These are phyloP conservation scores for Paraphaeosphaeria minitans DNA, from an alignment of 2,329 filamentous ascomycete genomes.

Conservation along the genomic window DNA sequence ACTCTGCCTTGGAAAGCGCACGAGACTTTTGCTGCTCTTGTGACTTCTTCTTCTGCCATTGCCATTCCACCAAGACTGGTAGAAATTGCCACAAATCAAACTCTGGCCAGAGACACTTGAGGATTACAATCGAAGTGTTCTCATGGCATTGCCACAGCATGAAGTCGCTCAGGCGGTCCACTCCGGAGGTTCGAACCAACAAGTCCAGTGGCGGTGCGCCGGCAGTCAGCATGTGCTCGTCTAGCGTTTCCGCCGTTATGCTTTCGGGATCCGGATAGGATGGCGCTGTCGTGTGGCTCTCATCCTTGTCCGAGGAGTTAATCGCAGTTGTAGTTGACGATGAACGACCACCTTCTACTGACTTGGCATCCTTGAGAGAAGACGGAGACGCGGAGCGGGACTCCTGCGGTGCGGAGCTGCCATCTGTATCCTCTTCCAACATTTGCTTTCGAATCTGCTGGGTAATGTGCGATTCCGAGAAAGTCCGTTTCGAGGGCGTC, in stretches of 20 bases:
- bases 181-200: conserved; percentile 88
- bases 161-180: conserved; percentile 91
- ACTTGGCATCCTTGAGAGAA: conserved; percentile 44
- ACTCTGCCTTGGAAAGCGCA: conserved; percentile 34
- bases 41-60: conserved; percentile 61
- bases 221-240: conserved; percentile 85
- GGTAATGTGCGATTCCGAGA: conserved; percentile 85
- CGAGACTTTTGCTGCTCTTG: conserved; percentile 44
- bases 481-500: conserved; percentile 65
- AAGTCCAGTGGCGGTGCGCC: conserved; percentile 87
- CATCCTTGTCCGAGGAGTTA: conserved; percentile 43
- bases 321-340: conserved; percentile 48
- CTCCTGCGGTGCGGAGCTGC: conserved; percentile 27
- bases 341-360: conserved; percentile 33
- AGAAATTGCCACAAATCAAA: conserved; percentile 94
- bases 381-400: conserved; percentile 42
- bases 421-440: conserved; percentile 48
- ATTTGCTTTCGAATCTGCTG: conserved; percentile 72
- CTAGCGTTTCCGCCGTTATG: conserved; percentile 82
- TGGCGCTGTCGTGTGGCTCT: conserved; percentile 19
- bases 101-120: conserved; percentile 92
- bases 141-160: conserved; percentile 99
- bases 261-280: conserved; percentile 75
- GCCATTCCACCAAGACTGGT: conserved; percentile 91
- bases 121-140: conserved; percentile 88